Evolutionary conservation across 176 grass and related monocot genomes (phyloP), one percentile per base, ranked within the genome.

Genomic region (Bolboschoenus planiculmis): DNA sequence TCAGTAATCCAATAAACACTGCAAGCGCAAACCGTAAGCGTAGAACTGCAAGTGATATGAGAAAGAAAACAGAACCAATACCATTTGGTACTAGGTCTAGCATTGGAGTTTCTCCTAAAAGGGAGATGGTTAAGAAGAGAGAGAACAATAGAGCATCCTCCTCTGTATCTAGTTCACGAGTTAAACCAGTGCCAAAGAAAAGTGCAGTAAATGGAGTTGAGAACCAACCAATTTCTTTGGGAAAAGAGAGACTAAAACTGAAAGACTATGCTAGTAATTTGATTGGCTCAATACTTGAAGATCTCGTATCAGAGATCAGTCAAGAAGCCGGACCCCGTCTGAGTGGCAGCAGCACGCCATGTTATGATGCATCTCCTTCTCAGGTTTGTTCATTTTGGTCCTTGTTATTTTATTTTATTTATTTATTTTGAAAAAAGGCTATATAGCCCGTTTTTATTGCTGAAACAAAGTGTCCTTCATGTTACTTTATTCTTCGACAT

Each of bases 221-320:
- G 11, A 75, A 48, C 10, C 71, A 50, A 48, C 48, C 71, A 9
- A 50, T 8, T 75, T 30, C 37, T 81, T 81, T 81, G 20, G 57
- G 40, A 11, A 81, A 81, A 64, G 56, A 80, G 86, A 85, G 24
- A 78, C 72, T 62, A 47, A 57, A 59, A 65, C 65, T 78, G 73
- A 80, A 80, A 21, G 63, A 64, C 64, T 54, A 31, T 85, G 84
- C 86, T 16, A 78, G 9, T 79, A 92, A 79, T 63, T 86, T 87
- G 84, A 86, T 80, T 26, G 76, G 13, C 13, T 61, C 80, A 33
- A 27, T 89, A 79, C 88, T 97, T 62, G 86, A 93, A 83, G 48
- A 91, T n/a, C 88, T 97, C 55, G 88, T 90, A 70, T 83, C 85
- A 48, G 88, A 78, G 53, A 80, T 97, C 58, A 86, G 43, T 50